Base-by-base conservation (phyloP, 257 asterid species). In the Mitragyna speciosa region DNA sequence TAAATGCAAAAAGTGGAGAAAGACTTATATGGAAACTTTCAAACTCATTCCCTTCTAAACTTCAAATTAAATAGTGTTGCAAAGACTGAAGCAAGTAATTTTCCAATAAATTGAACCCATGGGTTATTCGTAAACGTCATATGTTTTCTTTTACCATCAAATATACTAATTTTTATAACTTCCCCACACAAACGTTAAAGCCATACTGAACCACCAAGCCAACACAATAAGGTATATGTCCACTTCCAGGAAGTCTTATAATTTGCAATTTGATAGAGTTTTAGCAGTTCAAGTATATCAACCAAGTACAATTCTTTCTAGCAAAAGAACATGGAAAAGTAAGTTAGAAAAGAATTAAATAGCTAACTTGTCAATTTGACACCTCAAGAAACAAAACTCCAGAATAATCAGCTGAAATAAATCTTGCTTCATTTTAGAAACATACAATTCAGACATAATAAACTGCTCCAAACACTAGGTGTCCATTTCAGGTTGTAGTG, bases 11-110 rank as follows among this genome's bases (percentile, higher is more conserved):
- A 52, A 52, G 7, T 2, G 49, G 11, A 5, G 7, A 45, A 45
- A 5, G 11, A 45, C 49, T 45, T 45, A 45, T 5, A 45, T 9
- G 11, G 49, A 52, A 52, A 15, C 59, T 7, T 14, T 4, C 45
- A 72, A 72, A 45, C 20, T 48, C 47, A 72, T 41, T 72, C 65
- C 41, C 64, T 72, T 49, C 54, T 15, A 33, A 72, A 17, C 76
- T 65, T 52, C 14, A 15, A 66, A 36, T 26, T 30, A 0, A 31
- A 12, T 30, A 66, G 15, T 43, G 2, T 3, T 66, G 71, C 71
- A 14, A 66, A 52, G 24, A 15, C 12, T 66, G 45, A 30, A 7
- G 31, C 28, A 61, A n/a, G 36, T 61, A 61, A 61, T n/a, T n/a
- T 5, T 61, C 28, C 5, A n/a, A n/a, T 61, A 15, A n/a, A 3